These are phyloP conservation scores for Prunella vulgaris DNA, from an alignment of 257 asterid genomes.

Conservation along the genomic window DNA sequence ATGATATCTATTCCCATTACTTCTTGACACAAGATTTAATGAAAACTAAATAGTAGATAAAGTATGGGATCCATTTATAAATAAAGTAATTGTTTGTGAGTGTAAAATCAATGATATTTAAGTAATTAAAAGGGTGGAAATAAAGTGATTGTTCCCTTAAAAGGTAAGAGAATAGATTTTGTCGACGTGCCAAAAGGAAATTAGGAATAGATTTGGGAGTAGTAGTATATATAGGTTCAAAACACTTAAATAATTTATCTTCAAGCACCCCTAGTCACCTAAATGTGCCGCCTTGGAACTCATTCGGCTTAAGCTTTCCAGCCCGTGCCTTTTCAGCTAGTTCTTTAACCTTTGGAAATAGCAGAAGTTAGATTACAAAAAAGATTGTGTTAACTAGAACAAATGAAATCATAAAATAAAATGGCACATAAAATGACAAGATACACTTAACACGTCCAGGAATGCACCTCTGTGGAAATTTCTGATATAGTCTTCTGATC, in stretches of 20 bases:
- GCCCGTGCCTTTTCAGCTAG: conserved; percentile 95
- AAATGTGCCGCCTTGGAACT: conserved; percentile 99
- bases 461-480: conserved; percentile 80
- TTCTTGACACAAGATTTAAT: too few relatives aligned
- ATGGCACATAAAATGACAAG: conserved; percentile 1
- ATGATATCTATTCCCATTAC: too few relatives aligned
- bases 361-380: background rate
- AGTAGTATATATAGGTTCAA: background rate
- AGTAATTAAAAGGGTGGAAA: too few relatives aligned
- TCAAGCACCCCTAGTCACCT: conserved; percentile 42
- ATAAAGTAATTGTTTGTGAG: too few relatives aligned
- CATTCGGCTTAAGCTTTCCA: conserved; percentile 92
- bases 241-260: background rate
- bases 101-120: too few relatives aligned
- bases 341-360: conserved; percentile 69
- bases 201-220: too few relatives aligned
- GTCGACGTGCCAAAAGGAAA: too few relatives aligned
- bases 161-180: too few relatives aligned
- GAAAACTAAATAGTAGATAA: too few relatives aligned
- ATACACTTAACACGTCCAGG: background rate
- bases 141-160: too few relatives aligned
- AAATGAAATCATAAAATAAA: conserved; percentile 5
- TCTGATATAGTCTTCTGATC: conserved; percentile 95
- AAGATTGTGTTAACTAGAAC: background rate
- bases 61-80: too few relatives aligned